phyloP scores from a whole-genome alignment of 495 filamentous ascomycete species.

The Staphylotrichum longicolle region DNA sequence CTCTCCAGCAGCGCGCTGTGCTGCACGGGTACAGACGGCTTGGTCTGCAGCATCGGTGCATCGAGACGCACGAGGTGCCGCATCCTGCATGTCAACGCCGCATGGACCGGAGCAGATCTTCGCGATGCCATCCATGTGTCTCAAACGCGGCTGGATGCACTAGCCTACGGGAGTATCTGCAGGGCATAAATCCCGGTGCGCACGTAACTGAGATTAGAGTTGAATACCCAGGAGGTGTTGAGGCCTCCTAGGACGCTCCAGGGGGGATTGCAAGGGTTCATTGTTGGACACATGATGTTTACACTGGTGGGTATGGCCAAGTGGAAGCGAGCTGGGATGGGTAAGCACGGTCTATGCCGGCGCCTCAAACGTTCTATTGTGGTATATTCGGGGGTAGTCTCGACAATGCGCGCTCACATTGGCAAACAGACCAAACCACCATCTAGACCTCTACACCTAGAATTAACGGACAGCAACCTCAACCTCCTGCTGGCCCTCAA shows the following conservation, averaged over 20 bases:
- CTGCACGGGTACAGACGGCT: not conserved
- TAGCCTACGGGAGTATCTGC: not conserved
- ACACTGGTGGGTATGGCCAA: no score
- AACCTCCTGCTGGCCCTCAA: conserved; percentile 58
- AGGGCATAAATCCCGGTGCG: not conserved
- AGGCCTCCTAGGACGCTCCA: not conserved
- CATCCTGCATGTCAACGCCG: not conserved
- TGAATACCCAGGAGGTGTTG: not conserved
- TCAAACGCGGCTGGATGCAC: conserved; percentile 4
- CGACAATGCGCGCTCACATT: conserved; percentile 9
- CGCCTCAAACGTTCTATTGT: conserved; percentile 5
- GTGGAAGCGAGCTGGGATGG: not conserved
- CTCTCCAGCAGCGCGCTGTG: not conserved
- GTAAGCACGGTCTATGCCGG: not conserved
- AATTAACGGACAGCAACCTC: conserved; percentile 29
- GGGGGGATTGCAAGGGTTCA: no score
- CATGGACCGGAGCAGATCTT: conserved; percentile 4
- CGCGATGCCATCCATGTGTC: not conserved
- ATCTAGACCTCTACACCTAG: no score
- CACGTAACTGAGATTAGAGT: not conserved
- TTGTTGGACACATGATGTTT: no score
- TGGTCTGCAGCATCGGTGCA: conserved; percentile 9
- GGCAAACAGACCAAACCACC: conserved; percentile 5
- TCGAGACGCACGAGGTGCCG: conserved; percentile 1
- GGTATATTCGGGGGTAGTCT: not conserved